Base-by-base conservation (phyloP, 1,139 yeast species). In the Geotrichum reessii region DNA sequence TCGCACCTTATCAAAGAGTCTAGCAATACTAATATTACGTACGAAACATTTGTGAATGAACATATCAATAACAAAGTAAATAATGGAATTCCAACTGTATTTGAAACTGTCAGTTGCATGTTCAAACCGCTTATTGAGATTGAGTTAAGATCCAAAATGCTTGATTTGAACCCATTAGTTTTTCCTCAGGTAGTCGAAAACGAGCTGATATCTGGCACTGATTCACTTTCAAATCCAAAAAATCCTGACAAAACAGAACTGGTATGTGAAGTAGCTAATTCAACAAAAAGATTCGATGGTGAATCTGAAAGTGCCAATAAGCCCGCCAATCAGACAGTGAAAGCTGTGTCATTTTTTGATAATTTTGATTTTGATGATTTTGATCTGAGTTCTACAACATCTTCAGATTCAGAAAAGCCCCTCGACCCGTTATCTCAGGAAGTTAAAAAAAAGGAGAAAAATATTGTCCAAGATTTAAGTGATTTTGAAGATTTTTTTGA, bases 61-160 rank as follows among this genome's bases (percentile, higher is more conserved):
- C 53, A 12, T 17, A 44, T 42, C 31, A 33, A 33, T 17, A 33
- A 12, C 22, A n/a, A 6, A 27, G 47, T 31, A 31, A 52, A 56
- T 25, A 14, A 52, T 12, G 28, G 22, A 25, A 44, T 69, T 2
- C 71, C 70, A 2, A 64, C 71, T 0, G 66, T 64, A 1, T 67
- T 67, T 33, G 67, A 68, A 14, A 57, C 67, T 1, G 65, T 67
- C 3, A 61, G 61, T n/a, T 42, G 58, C 22, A 66, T 65, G 67
- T 64, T 63, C 51, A 55, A 53, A 33, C 54, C 40, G 21, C 25
- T 52, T 17, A 14, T 28, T 14, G 54, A 52, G 12, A n/a, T 42
- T 24, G 37, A 42, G n/a, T 2, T 33, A 17, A 33, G n/a, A 33
- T 33, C 40, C n/a, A 33, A 33, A 33, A 33, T 33, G 40, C 17